Conservation (phyloP, 306 rosid genomes). For the Dryas alaskensis region DNA sequence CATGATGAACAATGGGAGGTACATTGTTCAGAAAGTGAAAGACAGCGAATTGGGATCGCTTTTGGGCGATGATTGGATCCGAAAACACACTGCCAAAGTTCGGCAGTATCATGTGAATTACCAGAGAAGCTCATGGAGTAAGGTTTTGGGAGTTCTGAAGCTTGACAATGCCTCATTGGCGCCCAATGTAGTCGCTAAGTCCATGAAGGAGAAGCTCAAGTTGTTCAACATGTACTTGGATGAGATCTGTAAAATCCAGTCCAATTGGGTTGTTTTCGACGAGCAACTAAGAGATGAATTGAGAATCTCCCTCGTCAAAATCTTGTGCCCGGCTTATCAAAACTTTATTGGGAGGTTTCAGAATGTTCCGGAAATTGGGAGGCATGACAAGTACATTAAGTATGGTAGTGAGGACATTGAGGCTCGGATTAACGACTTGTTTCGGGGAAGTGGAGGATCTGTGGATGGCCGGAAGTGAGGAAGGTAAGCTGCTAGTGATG, state of each 20-base stretch:
- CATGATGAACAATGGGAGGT: constrained; percentile 87
- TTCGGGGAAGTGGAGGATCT: constrained; percentile 56
- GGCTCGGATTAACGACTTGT: constrained; percentile 51
- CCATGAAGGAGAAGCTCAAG: constrained; percentile 77
- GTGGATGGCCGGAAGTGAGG: constrained; percentile 58
- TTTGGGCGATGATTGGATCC: constrained; percentile 83
- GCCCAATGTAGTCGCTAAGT: constrained; percentile 41
- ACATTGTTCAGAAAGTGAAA: constrained; percentile 74
- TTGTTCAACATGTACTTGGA: constrained; percentile 64
- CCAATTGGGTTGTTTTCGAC: constrained; percentile 67
- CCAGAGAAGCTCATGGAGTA: constrained; percentile 85
- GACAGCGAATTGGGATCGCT: constrained; percentile 74
- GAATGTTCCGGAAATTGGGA: constrained; percentile 52
- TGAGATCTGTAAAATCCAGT: constrained; percentile 61
- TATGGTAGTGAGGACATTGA: constrained; percentile 55
- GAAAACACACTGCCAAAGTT: constrained; percentile 70
- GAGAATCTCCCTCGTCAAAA: constrained; percentile 51
- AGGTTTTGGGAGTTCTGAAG: constrained; percentile 55
- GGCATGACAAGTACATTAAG: constrained; percentile 56
- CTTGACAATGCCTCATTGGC: constrained; percentile 52
- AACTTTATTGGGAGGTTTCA: constrained; percentile 61
- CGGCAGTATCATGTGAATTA: constrained; percentile 61
- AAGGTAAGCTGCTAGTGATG: constrained; percentile 26
- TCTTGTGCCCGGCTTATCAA: constrained; percentile 64
- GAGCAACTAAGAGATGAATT: constrained; percentile 73